Conservation (phyloP, 495 filamentous ascomycete genomes). For the Talaromyces adpressus region DNA sequence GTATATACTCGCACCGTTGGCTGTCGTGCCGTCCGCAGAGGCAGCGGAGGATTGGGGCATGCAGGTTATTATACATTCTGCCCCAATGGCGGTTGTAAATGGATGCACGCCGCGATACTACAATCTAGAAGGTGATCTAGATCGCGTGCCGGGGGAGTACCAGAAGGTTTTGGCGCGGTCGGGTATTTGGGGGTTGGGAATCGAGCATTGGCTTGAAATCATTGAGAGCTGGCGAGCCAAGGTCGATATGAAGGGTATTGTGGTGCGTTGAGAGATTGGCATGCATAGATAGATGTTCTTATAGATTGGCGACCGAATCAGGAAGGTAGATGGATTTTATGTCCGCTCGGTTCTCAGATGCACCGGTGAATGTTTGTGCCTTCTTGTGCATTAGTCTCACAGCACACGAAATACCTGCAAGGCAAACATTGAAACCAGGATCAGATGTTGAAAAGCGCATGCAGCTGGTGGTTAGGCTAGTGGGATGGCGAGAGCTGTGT, state of each 20-base stretch:
- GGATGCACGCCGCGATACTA: slow-evolving; percentile 53
- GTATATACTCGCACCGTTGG: background rate
- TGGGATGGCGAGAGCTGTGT: background rate
- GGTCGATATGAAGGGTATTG: background rate
- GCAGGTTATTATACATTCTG: slow-evolving; percentile 31
- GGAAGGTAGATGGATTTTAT: background rate
- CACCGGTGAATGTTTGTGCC: background rate
- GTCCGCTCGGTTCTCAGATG: background rate
- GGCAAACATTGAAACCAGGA: background rate
- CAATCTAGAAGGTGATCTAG: slow-evolving; percentile 37
- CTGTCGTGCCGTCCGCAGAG: slow-evolving; percentile 33
- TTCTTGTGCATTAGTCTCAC: too few species aligned
- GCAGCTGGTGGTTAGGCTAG: background rate
- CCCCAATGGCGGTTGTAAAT: slow-evolving; percentile 25
- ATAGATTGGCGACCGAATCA: background rate
- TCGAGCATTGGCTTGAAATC: background rate
- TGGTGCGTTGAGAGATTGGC: background rate
- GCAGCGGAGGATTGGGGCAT: slow-evolving; percentile 42
- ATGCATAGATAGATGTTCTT: background rate
- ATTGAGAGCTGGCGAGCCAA: background rate
- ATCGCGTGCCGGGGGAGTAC: background rate
- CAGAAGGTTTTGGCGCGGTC: slow-evolving; percentile 1
- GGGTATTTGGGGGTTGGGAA: slow-evolving; percentile 15
- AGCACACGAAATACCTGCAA: too few species aligned
- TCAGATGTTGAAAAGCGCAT: background rate